Conservation (phyloP, 306 rosid species). For the Macrotyloma uniflorum region DNA sequence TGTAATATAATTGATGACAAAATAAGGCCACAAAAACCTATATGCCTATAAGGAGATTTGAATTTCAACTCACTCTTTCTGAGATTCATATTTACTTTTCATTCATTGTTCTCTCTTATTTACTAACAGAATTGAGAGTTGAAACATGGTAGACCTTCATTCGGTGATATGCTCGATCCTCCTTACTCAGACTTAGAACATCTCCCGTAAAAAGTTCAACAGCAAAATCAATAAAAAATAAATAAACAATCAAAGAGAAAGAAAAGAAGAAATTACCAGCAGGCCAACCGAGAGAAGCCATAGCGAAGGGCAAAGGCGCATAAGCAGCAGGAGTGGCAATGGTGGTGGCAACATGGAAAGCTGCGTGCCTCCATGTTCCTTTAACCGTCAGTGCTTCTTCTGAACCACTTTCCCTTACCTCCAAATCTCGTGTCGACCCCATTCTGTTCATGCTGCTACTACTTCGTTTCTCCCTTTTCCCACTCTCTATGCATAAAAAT, state of each 20-base stretch:
- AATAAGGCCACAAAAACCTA: too few relatives aligned
- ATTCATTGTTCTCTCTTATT: too few relatives aligned
- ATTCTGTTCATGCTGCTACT: slow-evolving; percentile 7
- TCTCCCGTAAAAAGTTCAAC: too few relatives aligned
- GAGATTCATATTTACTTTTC: too few relatives aligned
- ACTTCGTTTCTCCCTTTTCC: not conserved
- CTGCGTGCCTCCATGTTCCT: slow-evolving; percentile 84
- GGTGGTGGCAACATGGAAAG: slow-evolving; percentile 79
- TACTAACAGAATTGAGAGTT: too few relatives aligned
- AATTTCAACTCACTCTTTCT: too few relatives aligned
- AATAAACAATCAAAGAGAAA: not conserved
- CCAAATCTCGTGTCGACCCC: slow-evolving; percentile 6
- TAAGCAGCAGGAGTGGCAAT: slow-evolving; percentile 85
- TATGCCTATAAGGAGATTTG: too few relatives aligned
- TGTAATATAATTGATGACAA: too few relatives aligned
- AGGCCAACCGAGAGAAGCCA: slow-evolving; percentile 83
- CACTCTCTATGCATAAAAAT: not conserved
- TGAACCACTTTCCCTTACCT: not conserved
- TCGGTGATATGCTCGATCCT: too few relatives aligned
- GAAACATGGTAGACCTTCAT: too few relatives aligned
- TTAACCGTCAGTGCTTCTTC: slow-evolving; percentile 30
- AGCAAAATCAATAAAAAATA: too few relatives aligned
- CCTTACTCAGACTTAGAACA: too few relatives aligned
- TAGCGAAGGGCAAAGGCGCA: slow-evolving; percentile 81
- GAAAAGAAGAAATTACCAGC: slow-evolving; percentile 47